Evolutionary conservation across 1,139 yeast genomes (phyloP).

Genomic region (Debaryomyces fabryi): DNA sequence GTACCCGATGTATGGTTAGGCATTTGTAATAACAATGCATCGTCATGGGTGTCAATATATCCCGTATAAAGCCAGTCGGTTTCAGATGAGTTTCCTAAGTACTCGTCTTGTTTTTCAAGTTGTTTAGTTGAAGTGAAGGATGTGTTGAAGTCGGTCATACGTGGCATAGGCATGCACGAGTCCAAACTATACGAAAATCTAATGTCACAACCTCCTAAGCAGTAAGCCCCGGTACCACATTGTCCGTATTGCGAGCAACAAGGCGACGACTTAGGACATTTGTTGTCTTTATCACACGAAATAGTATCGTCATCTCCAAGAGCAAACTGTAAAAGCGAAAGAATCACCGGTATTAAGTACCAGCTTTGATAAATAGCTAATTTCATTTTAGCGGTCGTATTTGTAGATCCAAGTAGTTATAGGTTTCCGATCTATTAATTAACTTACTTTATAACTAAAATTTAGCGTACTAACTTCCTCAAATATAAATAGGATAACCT

Average conservation of each 20-base stretch:
- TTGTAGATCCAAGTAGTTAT: not conserved
- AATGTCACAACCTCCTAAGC: conserved; percentile 84
- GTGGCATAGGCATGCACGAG: conserved; percentile 71
- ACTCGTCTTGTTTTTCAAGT: conserved; percentile 42
- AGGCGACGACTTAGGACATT: conserved; percentile 72
- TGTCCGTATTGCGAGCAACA: conserved; percentile 83
- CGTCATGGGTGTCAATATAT: conserved; percentile 54
- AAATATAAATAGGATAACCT: not conserved
- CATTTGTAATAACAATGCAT: conserved; percentile 71
- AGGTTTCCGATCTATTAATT: not conserved
- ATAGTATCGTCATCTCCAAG: conserved; percentile 19
- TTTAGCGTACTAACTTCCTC: not conserved
- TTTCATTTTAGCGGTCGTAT: conserved; percentile 2
- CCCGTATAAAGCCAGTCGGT: conserved; percentile 80
- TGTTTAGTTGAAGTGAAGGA: conserved; percentile 38
- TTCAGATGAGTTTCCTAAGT: conserved; percentile 70
- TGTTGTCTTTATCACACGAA: conserved; percentile 49
- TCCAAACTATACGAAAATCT: conserved; percentile 59
- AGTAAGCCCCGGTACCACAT: conserved; percentile 83
- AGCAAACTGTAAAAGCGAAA: not conserved
- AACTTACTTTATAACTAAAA: no score
- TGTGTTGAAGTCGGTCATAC: conserved; percentile 36
- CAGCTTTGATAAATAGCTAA: not conserved
- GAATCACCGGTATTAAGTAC: not conserved
- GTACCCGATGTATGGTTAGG: conserved; percentile 78